Evolutionary conservation across 108 stramenopile genomes (phyloP).

Genomic region (Poteriospumella lacustris): DNA sequence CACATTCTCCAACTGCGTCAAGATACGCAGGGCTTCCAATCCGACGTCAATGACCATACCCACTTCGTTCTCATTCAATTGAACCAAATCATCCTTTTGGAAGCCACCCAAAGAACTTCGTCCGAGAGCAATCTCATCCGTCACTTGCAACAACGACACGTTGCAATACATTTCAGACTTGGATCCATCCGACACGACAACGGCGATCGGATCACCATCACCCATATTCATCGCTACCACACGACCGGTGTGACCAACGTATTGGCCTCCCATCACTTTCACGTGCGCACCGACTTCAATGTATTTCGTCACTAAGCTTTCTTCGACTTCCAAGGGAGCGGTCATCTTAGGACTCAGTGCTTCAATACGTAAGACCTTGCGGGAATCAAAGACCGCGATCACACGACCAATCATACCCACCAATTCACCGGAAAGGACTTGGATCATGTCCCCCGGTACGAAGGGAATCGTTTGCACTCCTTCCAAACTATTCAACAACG

Average conservation of each 20-base stretch:
- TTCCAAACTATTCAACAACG: background rate
- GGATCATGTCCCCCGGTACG: conserved; percentile 80
- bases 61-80: conserved; percentile 38
- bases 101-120: conserved; percentile 42
- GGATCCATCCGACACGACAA: conserved; percentile 42
- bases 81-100: conserved; percentile 49
- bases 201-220: conserved; percentile 34
- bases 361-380: background rate
- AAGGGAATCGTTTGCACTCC: conserved; percentile 21
- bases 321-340: background rate
- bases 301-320: conserved; percentile 70
- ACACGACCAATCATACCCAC: conserved; percentile 82
- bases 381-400: conserved; percentile 65
- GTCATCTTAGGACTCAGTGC: background rate
- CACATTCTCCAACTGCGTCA: conserved; percentile 38
- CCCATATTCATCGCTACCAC: conserved; percentile 66
- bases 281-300: conserved; percentile 90
- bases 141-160: conserved; percentile 1
- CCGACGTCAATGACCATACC: conserved; percentile 36
- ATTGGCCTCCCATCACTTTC: conserved; percentile 86
- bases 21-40: conserved; percentile 38
- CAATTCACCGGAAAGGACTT: conserved; percentile 87
- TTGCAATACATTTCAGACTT: conserved; percentile 37
- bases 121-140: conserved; percentile 40
- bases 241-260: conserved; percentile 87